phyloP scores from a whole-genome alignment of 805 yeast species.

The Saturnispora hagleri region DNA sequence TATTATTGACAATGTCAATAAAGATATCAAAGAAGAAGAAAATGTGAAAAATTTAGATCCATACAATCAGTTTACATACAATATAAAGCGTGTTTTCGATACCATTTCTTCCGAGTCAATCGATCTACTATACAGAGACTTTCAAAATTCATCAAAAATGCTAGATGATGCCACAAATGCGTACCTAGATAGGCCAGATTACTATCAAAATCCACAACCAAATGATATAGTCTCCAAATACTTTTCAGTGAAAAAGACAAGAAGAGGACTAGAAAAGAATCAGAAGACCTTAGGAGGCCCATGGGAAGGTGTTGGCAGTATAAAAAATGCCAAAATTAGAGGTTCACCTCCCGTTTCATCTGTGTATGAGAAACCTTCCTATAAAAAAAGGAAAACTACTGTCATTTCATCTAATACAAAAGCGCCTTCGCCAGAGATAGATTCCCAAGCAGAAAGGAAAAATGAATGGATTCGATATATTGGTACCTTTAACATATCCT shows the following conservation, averaged over 20 bases:
- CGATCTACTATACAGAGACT: constrained; percentile 21
- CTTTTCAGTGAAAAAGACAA: background rate
- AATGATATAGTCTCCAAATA: background rate
- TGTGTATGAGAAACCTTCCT: background rate
- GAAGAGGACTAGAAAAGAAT: background rate
- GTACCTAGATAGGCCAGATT: constrained; percentile 27
- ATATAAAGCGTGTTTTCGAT: constrained; percentile 29
- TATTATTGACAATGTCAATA: background rate
- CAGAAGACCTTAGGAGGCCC: constrained; percentile 2
- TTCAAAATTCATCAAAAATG: constrained; percentile 20
- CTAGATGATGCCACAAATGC: constrained; percentile 33
- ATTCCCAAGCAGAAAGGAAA: background rate
- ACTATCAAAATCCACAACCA: constrained; percentile 1
- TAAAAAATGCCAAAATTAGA: background rate
- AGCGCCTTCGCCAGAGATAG: background rate
- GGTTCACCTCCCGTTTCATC: background rate
- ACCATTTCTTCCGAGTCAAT: constrained; percentile 21
- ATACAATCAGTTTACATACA: constrained; percentile 20
- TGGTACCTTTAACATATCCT: constrained; percentile 52
- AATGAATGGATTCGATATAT: constrained; percentile 31
- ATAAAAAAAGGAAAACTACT: constrained; percentile 1
- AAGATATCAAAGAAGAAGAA: background rate
- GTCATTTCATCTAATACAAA: background rate
- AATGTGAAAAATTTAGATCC: background rate
- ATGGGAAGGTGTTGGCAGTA: constrained; percentile 2